Conservation (phyloP, 2,329 filamentous ascomycete species). For the Aureobasidium sp. region DNA sequence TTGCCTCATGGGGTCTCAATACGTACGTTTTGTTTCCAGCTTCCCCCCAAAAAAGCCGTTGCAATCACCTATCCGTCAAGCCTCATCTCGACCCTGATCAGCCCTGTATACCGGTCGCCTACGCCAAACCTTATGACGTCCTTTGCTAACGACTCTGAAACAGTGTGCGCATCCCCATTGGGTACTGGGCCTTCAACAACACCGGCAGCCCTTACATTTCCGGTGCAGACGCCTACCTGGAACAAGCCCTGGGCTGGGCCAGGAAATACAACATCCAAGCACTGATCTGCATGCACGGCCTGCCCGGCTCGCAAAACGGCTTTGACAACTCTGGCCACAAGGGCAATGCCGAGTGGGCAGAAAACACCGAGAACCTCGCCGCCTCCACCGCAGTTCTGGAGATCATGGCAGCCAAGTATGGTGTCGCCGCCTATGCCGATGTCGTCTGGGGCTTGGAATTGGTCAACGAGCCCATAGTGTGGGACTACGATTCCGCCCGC, state of each 20-base stretch:
- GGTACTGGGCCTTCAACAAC: slow-evolving; percentile 55
- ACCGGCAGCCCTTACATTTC: slow-evolving; percentile 44
- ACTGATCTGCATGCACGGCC: slow-evolving; percentile 53
- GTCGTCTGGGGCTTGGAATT: slow-evolving; percentile 53
- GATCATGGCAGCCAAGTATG: slow-evolving; percentile 52
- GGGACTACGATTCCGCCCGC: slow-evolving; percentile 36
- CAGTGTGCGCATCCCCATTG: slow-evolving; percentile 50
- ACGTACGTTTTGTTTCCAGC: slow-evolving; percentile 6
- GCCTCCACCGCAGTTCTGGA: slow-evolving; percentile 51
- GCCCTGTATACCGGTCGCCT: neutral
- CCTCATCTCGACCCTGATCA: neutral
- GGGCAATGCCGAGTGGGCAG: slow-evolving; percentile 37
- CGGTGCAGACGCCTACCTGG: slow-evolving; percentile 48
- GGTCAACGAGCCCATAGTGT: slow-evolving; percentile 50
- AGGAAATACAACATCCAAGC: slow-evolving; percentile 46
- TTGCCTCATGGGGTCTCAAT: slow-evolving; percentile 32
- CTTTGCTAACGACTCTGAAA: slow-evolving; percentile 6
- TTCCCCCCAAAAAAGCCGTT: neutral
- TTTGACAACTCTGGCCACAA: slow-evolving; percentile 55
- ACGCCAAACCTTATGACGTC: neutral
- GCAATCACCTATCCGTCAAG: neutral
- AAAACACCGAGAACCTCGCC: slow-evolving; percentile 41
- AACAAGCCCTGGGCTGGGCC: slow-evolving; percentile 51
- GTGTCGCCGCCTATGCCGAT: slow-evolving; percentile 45
- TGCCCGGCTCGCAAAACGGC: slow-evolving; percentile 51